phyloP scores from a whole-genome alignment of 441 rosid species.

The Bruguiera hainesii region DNA sequence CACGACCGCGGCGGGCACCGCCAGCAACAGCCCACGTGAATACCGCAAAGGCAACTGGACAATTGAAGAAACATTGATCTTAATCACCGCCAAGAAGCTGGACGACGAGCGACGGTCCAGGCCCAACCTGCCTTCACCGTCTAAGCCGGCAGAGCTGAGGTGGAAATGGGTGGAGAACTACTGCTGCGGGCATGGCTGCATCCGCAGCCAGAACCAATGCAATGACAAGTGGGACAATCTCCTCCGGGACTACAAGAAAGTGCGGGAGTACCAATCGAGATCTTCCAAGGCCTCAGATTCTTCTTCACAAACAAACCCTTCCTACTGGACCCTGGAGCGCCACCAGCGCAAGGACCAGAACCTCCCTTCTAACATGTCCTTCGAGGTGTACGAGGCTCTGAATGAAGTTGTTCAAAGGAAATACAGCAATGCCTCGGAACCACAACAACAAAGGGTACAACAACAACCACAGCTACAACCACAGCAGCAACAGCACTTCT shows the following conservation, averaged over 20 bases:
- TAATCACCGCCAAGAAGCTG: slow-evolving; percentile 44
- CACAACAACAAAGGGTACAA: neutral
- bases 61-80: slow-evolving; percentile 39
- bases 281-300: slow-evolving; percentile 19
- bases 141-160: slow-evolving; percentile 35
- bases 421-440: slow-evolving; percentile 5
- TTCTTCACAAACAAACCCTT: slow-evolving; percentile 6
- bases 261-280: slow-evolving; percentile 34
- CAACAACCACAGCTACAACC: neutral
- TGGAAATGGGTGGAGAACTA: slow-evolving; percentile 60
- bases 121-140: slow-evolving; percentile 17
- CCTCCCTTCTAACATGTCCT: slow-evolving; percentile 46
- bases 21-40: slow-evolving; percentile 24
- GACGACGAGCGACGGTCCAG: slow-evolving; percentile 46
- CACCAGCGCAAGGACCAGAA: slow-evolving; percentile 40
- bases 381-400: slow-evolving; percentile 40
- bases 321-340: slow-evolving; percentile 46
- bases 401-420: slow-evolving; percentile 42
- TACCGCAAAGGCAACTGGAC: slow-evolving; percentile 52
- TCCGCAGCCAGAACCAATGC: slow-evolving; percentile 58
- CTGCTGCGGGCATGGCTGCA: slow-evolving; percentile 44
- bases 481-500: neutral
- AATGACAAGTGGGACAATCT: slow-evolving; percentile 64
- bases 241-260: slow-evolving; percentile 51
- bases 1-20: neutral